phyloP scores from a whole-genome alignment of 2,329 filamentous ascomycete genomes.

The Epicoccum sorghinum region DNA sequence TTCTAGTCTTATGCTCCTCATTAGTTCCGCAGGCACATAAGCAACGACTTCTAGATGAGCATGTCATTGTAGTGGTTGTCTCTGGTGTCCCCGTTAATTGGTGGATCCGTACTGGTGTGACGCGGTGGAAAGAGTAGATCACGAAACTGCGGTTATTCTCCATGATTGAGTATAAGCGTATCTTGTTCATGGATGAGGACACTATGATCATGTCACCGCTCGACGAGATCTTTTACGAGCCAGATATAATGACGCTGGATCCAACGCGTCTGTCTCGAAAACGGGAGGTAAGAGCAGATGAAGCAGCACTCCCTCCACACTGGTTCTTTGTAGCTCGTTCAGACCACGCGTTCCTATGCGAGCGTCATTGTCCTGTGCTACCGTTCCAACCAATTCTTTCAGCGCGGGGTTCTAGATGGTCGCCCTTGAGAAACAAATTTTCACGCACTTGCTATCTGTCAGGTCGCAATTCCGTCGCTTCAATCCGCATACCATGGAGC shows the following conservation, averaged over 20 bases:
- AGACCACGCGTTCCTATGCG: conserved; percentile 32
- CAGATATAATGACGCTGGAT: conserved; percentile 17
- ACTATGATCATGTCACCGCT: conserved; percentile 38
- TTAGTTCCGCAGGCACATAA: too few species aligned
- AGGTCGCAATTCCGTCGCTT: conserved; percentile 40
- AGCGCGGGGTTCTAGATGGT: conserved; percentile 50
- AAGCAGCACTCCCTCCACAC: conserved; percentile 32
- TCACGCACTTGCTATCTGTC: conserved; percentile 42
- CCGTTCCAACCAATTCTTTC: conserved; percentile 34
- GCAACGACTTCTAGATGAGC: too few species aligned
- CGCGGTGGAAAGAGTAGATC: conserved; percentile 45
- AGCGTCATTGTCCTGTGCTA: too few species aligned
- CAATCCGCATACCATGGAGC: conserved; percentile 42
- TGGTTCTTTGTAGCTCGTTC: conserved; percentile 45
- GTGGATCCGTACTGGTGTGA: too few species aligned
- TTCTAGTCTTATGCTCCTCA: too few species aligned
- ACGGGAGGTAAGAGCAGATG: conserved; percentile 21
- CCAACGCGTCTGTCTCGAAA: conserved; percentile 1
- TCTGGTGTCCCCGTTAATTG: too few species aligned
- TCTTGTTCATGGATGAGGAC: conserved; percentile 48
- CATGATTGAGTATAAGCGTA: conserved; percentile 43
- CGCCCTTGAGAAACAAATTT: conserved; percentile 34
- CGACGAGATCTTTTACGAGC: conserved; percentile 46
- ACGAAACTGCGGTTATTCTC: conserved; percentile 50
- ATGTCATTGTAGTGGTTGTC: too few species aligned